These are phyloP conservation scores for Rhodotorula glutinis DNA, from an alignment of 1,284 basidiomycete genomes.

Conservation along the genomic window DNA sequence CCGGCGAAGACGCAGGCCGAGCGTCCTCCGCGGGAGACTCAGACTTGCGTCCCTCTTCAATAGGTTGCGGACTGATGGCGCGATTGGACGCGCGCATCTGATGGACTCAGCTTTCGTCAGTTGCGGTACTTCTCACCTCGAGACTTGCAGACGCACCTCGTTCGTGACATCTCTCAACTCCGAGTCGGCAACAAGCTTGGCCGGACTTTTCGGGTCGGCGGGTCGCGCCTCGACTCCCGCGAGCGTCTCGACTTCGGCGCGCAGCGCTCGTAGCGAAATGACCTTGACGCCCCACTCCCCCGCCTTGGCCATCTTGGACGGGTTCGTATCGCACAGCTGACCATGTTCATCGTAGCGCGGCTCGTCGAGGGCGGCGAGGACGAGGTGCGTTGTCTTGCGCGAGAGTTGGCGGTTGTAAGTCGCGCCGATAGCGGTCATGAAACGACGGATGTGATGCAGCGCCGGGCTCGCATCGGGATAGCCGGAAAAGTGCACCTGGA, in stretches of 20 bases:
- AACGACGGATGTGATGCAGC: constrained; percentile 24
- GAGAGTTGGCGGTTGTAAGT: constrained; percentile 62
- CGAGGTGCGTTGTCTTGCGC: constrained; percentile 50
- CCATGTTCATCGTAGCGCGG: constrained; percentile 47
- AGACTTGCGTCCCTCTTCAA: too few relatives aligned
- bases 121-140: too few relatives aligned
- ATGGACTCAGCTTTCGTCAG: too few relatives aligned
- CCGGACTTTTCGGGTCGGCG: background rate
- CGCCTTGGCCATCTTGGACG: constrained; percentile 73
- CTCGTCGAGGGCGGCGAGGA: constrained; percentile 39
- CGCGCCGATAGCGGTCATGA: constrained; percentile 50
- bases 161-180: background rate
- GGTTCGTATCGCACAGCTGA: constrained; percentile 66
- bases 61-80: too few relatives aligned
- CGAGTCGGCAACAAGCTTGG: background rate
- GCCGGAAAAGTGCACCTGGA: constrained; percentile 25
- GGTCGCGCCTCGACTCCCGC: background rate
- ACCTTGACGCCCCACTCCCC: constrained; percentile 65
- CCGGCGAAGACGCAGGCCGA: too few relatives aligned
- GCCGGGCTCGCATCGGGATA: constrained; percentile 3
- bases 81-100: too few relatives aligned
- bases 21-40: too few relatives aligned
- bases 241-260: background rate
- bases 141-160: background rate
- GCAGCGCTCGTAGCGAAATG: constrained; percentile 62